Conservation (phyloP, 768 basidiomycete genomes). For the Russula sp. region DNA sequence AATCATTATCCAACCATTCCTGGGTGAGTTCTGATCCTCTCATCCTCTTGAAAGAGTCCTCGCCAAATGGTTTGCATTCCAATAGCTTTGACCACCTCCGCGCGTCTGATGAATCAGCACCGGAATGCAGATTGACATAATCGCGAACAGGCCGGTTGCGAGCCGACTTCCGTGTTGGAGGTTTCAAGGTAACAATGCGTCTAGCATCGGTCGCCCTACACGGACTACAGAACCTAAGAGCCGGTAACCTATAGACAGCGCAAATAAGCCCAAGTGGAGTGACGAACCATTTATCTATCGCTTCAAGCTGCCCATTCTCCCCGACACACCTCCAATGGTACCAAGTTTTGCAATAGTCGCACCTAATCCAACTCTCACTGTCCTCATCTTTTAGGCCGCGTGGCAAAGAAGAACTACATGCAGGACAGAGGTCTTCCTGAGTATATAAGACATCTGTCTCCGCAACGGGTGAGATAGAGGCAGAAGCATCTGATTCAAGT, state of each 20-base stretch:
- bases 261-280: conserved; percentile 20
- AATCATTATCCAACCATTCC: conserved; percentile 71
- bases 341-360: conserved; percentile 77
- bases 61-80: conserved; percentile 57
- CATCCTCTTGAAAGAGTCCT: conserved; percentile 62
- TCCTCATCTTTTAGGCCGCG: conserved; percentile 31
- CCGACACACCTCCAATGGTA: conserved; percentile 81
- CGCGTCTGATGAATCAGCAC: conserved; percentile 54
- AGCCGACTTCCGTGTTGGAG: conserved; percentile 74
- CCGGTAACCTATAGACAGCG: conserved; percentile 5
- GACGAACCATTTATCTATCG: conserved; percentile 73
- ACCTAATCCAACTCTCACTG: conserved; percentile 77
- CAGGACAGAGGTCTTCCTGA: conserved; percentile 19
- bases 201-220: conserved; percentile 57
- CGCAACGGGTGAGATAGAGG: background rate
- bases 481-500: background rate
- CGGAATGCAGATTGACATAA: conserved; percentile 71
- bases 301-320: conserved; percentile 54
- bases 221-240: conserved; percentile 58
- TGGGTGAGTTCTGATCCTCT: conserved; percentile 57
- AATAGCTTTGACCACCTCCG: conserved; percentile 62
- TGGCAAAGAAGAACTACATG: conserved; percentile 27
- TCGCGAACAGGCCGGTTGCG: conserved; percentile 70
- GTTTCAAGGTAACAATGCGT: conserved; percentile 65
- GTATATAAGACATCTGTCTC: background rate